phyloP scores from a whole-genome alignment of 495 filamentous ascomycete genomes.

The Penicillium steckii region DNA sequence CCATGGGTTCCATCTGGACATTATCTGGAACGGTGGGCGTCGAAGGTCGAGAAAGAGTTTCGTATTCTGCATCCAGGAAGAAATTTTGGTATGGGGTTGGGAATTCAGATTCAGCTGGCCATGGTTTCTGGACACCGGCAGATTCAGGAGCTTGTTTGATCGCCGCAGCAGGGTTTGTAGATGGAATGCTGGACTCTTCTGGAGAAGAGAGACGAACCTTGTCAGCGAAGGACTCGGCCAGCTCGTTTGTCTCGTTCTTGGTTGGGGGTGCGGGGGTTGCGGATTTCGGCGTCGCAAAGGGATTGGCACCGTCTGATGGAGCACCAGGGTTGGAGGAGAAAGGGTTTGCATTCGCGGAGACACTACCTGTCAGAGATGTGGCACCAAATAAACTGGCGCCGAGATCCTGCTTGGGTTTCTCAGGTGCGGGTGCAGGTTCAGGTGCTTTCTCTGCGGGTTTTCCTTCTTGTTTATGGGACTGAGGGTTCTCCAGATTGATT shows the following conservation, averaged over 20 bases:
- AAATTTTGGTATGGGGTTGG: slow-evolving; percentile 70
- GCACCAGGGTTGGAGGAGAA: slow-evolving; percentile 44
- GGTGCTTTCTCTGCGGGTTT: slow-evolving; percentile 24
- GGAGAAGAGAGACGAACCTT: slow-evolving; percentile 56
- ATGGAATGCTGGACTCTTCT: background rate
- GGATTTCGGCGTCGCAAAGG: slow-evolving; percentile 45
- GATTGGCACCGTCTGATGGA: slow-evolving; percentile 36
- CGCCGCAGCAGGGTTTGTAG: slow-evolving; percentile 31
- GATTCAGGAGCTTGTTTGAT: slow-evolving; percentile 32
- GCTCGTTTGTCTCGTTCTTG: slow-evolving; percentile 27
- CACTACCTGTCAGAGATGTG: slow-evolving; percentile 38
- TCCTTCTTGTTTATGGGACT: slow-evolving; percentile 24
- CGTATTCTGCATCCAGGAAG: slow-evolving; percentile 91
- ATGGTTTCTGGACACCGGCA: slow-evolving; percentile 52
- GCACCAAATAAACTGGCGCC: slow-evolving; percentile 56
- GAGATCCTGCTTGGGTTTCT: slow-evolving; percentile 50
- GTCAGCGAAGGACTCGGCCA: slow-evolving; percentile 73
- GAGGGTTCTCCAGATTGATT: slow-evolving; percentile 24
- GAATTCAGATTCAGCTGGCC: slow-evolving; percentile 65
- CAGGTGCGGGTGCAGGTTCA: slow-evolving; percentile 8
- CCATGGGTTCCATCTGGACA: slow-evolving; percentile 56
- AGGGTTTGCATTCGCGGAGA: slow-evolving; percentile 55
- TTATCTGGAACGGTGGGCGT: slow-evolving; percentile 45
- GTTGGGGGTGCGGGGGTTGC: slow-evolving; percentile 35
- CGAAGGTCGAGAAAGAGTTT: slow-evolving; percentile 61